These are phyloP conservation scores for Yarrowia keelungensis DNA, from an alignment of 805 yeast species.

Conservation along the genomic window DNA sequence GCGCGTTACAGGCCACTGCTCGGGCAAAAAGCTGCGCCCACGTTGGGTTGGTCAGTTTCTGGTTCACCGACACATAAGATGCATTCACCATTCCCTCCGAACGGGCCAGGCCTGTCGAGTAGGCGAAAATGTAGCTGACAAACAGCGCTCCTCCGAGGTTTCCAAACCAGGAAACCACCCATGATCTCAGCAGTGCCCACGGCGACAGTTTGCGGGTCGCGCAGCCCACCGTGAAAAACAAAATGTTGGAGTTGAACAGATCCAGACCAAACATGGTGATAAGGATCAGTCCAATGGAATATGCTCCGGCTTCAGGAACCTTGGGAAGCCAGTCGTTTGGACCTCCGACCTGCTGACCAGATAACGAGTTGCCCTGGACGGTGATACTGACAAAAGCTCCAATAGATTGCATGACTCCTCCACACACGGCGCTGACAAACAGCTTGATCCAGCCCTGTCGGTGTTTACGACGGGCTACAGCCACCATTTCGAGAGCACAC, in stretches of 20 bases:
- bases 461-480: constrained; percentile 17
- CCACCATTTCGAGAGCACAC: constrained; percentile 30
- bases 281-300: constrained; percentile 20
- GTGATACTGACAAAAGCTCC: constrained; percentile 19
- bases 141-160: constrained; percentile 32
- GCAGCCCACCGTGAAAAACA: constrained; percentile 23
- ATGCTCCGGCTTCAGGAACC: neutral
- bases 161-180: constrained; percentile 18
- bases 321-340: constrained; percentile 16
- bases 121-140: constrained; percentile 18
- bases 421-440: constrained; percentile 23
- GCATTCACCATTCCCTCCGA: constrained; percentile 11
- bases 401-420: constrained; percentile 34
- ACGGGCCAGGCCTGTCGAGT: constrained; percentile 23
- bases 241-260: constrained; percentile 36
- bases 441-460: constrained; percentile 21
- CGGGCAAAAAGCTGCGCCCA: constrained; percentile 30
- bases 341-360: constrained; percentile 7
- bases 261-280: constrained; percentile 30
- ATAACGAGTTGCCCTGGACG: constrained; percentile 18
- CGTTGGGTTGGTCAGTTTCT: neutral
- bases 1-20: constrained; percentile 17
- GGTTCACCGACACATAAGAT: neutral
- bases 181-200: constrained; percentile 7
- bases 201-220: neutral